Conservation (phyloP, 1,284 basidiomycete species). For the Cryptococcus wingfieldii region DNA sequence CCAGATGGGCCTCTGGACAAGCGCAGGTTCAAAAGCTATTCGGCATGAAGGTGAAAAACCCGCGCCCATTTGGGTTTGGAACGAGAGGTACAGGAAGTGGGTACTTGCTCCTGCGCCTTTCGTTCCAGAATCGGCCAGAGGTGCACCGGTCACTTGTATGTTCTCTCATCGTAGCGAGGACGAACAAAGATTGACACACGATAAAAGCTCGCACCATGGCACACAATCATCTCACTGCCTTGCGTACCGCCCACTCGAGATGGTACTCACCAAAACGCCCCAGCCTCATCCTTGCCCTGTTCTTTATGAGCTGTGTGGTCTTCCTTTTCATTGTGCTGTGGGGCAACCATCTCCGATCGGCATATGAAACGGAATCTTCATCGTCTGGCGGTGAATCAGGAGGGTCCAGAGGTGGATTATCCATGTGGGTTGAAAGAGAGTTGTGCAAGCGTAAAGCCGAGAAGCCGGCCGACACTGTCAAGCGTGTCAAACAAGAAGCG, state of each 20-base stretch:
- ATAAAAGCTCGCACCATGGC: background rate
- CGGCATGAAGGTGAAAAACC: background rate
- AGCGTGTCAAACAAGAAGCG: constrained; percentile 14
- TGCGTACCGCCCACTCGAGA: constrained; percentile 12
- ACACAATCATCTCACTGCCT: constrained; percentile 9
- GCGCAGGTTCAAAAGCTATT: too few species aligned
- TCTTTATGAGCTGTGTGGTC: constrained; percentile 6
- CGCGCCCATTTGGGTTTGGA: background rate
- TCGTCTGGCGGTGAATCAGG: background rate
- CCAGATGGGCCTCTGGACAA: background rate
- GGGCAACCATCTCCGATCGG: constrained; percentile 17
- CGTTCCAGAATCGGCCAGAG: background rate
- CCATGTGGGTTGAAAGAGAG: constrained; percentile 13
- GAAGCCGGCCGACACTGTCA: constrained; percentile 12
- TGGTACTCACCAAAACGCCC: constrained; percentile 19
- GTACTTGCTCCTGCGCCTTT: background rate
- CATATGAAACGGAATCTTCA: constrained; percentile 21
- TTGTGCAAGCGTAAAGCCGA: constrained; percentile 12
- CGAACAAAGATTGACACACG: background rate
- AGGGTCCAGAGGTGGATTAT: background rate
- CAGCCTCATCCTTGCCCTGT: constrained; percentile 9
- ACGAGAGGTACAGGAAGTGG: background rate
- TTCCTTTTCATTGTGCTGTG: constrained; percentile 15
- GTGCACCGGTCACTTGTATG: background rate
- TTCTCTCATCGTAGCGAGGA: background rate